Base-by-base conservation (phyloP, 2,329 filamentous ascomycete species). In the Penicillium palitans region DNA sequence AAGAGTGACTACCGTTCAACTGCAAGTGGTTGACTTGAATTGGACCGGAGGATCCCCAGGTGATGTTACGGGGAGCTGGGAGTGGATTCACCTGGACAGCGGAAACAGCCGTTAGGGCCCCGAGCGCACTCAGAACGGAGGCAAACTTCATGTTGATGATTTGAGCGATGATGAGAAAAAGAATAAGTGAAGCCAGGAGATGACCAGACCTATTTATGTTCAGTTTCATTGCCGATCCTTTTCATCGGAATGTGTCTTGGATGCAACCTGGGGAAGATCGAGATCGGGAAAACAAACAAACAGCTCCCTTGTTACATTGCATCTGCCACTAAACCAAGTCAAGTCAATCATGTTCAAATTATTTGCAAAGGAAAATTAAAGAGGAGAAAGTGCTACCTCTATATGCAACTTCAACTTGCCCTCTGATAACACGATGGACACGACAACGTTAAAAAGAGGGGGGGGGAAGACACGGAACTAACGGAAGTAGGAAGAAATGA, bases 51-150 rank as follows among this genome's bases (percentile, higher is more conserved):
- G 72, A 72, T 17, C 80, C 81, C 82, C 82, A 84, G 53, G 76
- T 78, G 64, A 84, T 83, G 57, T 76, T 76, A 55, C 77, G 76
- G 7, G 82, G 82, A 46, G 81, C 82, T 48, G 82, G 82, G 42
- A 84, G 76, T 56, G 82, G 82, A 63, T 84, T 83, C 58, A 80
- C 82, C 41, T 73, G 72, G 53, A 84, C 80, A 31, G 80, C 80
- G 40, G 74, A 70, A 53, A 72, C 76, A 31, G 72, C 59, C 35
- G 70, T 72, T 60, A 78, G 70, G 56, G 76, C 68, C 54, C 70
- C 66, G 44, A 70, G 62, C 48, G 59, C 67, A 56, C 66, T 60
- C 45, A 68, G 60, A 27, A 73, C 53, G 35, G 61, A 57, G 52
- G 61, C 57, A 60, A 72, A 62, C 55, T 66, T 66, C 72, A 74